phyloP scores from a whole-genome alignment of 345 rosid genomes.

The Citrus unshiu region DNA sequence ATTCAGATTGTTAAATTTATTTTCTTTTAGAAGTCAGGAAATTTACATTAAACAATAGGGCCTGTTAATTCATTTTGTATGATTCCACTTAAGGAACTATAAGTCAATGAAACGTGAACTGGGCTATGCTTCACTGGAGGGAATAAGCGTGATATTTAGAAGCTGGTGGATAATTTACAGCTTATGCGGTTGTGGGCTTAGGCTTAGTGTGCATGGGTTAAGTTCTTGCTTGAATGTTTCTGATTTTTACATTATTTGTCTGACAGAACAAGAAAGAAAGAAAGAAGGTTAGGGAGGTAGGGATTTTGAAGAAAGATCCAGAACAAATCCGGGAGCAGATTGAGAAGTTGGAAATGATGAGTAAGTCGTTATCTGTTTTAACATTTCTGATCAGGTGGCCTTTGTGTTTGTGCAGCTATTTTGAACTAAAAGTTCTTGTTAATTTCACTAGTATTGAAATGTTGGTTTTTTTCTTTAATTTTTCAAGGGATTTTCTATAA shows the following conservation, averaged over 20 bases:
- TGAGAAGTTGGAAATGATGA: slow-evolving; percentile 83
- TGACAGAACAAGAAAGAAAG: slow-evolving; percentile 95
- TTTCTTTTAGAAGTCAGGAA: background rate
- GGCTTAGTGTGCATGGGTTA: background rate
- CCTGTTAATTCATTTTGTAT: background rate
- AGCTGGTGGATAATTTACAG: background rate
- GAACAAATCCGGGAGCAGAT: slow-evolving; percentile 87
- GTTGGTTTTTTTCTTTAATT: background rate
- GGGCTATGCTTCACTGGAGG: background rate
- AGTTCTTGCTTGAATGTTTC: background rate
- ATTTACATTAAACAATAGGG: background rate
- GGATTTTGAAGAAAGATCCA: slow-evolving; percentile 96
- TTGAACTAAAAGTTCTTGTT: background rate
- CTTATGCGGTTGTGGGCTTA: background rate
- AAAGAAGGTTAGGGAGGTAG: slow-evolving; percentile 98
- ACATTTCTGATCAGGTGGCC: background rate
- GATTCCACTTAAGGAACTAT: background rate
- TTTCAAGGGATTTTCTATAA: background rate
- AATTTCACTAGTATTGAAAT: background rate
- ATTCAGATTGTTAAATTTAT: background rate
- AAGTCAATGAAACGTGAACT: background rate
- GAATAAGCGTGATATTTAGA: background rate
- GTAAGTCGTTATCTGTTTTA: slow-evolving; percentile 43
- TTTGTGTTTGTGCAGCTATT: background rate
- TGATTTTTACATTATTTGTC: background rate